A percentile compares a stretch with the other conserved stretches of the same genome.
These are phyloP conservation scores for Kwoniella botswanensis DNA, from an alignment of 768 basidiomycete species.

Conservation along the genomic window DNA sequence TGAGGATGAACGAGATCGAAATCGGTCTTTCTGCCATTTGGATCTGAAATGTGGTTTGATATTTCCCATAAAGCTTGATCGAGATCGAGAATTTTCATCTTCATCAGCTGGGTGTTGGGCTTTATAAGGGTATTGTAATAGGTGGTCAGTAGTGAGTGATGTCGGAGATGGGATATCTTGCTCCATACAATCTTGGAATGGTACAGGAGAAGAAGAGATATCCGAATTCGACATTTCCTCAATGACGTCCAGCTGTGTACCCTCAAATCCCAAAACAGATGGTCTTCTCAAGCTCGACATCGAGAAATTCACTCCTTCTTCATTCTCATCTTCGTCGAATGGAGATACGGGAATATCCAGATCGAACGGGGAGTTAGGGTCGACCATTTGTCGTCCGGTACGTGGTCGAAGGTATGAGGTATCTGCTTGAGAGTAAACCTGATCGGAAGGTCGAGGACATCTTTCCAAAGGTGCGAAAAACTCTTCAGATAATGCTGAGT, in stretches of 20 bases:
- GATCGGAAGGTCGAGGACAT: background rate
- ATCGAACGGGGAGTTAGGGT: background rate
- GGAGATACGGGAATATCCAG: background rate
- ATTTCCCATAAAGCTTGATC: background rate
- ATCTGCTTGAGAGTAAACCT: background rate
- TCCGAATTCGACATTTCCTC: background rate
- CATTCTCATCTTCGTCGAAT: background rate
- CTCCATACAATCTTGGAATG: background rate
- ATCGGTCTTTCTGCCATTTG: background rate
- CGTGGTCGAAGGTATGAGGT: background rate
- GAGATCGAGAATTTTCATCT: background rate
- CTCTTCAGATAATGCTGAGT: background rate
- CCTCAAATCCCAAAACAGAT: background rate
- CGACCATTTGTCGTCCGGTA: background rate
- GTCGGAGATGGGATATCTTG: background rate
- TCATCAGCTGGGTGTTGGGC: background rate
- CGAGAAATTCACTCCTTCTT: background rate
- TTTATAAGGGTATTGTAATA: background rate
- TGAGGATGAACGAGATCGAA: background rate
- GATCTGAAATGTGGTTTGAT: background rate
- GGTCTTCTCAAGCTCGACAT: background rate
- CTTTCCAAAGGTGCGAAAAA: background rate
- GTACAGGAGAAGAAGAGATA: background rate
- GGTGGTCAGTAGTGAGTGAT: background rate
- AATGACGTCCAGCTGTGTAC: background rate